A percentile compares a stretch with the other conserved stretches of the same genome.
These are phyloP conservation scores for Aspergillus nanangensis DNA, from an alignment of 495 filamentous ascomycete genomes.

Conservation along the genomic window DNA sequence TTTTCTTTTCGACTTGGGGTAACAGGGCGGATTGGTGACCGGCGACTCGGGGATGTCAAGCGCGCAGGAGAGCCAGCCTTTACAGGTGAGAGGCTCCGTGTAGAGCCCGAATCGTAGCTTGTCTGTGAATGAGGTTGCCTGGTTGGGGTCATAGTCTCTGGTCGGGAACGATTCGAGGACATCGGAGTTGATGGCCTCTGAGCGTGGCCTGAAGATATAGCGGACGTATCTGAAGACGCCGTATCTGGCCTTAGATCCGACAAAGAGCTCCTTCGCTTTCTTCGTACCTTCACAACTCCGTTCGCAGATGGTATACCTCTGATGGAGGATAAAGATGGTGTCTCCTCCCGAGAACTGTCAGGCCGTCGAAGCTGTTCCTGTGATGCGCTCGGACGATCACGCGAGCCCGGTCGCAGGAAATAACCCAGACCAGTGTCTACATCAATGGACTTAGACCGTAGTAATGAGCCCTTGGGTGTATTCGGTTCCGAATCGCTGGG, in stretches of 20 bases:
- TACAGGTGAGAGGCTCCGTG: constrained; percentile 27
- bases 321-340: constrained; percentile 32
- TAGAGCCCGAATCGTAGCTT: constrained; percentile 29
- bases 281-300: constrained; percentile 44
- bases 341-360: constrained; percentile 41
- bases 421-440: constrained; percentile 48
- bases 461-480: constrained; percentile 59
- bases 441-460: constrained; percentile 81
- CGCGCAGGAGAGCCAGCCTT: constrained; percentile 29
- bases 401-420: constrained; percentile 59
- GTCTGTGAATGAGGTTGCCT: constrained; percentile 29
- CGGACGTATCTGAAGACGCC: constrained; percentile 32
- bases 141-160: constrained; percentile 28
- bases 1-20: constrained; percentile 59
- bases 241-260: constrained; percentile 75
- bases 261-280: constrained; percentile 86
- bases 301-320: constrained; percentile 30
- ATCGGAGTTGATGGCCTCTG: constrained; percentile 33
- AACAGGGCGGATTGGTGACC: constrained; percentile 35
- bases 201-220: constrained; percentile 29
- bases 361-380: constrained; percentile 43
- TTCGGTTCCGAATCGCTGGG: constrained; percentile 49
- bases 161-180: constrained; percentile 22
- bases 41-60: constrained; percentile 30
- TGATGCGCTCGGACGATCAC: constrained; percentile 54